phyloP scores from a whole-genome alignment of 2,329 filamentous ascomycete genomes.

The Colletotrichum sublineola region DNA sequence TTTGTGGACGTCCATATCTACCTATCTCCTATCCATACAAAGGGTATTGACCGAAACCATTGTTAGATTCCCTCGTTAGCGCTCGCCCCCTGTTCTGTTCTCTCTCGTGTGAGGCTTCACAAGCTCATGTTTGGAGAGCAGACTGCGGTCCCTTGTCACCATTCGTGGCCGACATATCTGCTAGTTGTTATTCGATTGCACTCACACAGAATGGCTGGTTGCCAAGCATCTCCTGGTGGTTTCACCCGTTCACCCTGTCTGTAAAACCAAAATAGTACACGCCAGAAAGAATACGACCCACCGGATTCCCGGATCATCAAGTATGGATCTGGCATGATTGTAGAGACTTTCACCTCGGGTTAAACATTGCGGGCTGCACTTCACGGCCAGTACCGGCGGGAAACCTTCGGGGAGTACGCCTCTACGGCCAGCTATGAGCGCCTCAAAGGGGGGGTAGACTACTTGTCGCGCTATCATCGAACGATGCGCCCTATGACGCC shows the following conservation, averaged over 20 bases:
- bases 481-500: constrained; percentile 35
- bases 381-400: constrained; percentile 24
- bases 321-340: not conserved
- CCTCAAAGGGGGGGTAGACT: constrained; percentile 4
- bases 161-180: not conserved
- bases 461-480: constrained; percentile 38
- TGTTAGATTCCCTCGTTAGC: not conserved
- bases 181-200: not conserved
- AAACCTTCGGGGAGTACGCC: constrained; percentile 23
- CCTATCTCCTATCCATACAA: too few relatives aligned
- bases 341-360: constrained; percentile 12
- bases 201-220: not conserved
- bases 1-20: not conserved
- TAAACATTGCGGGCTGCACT: constrained; percentile 8
- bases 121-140: not conserved
- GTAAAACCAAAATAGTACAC: constrained; percentile 3
- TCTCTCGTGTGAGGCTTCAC: not conserved
- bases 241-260: constrained; percentile 2
- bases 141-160: not conserved
- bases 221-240: constrained; percentile 5
- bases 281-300: not conserved
- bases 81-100: not conserved
- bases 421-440: constrained; percentile 19
- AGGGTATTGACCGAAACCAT: not conserved
- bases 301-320: not conserved